A percentile compares a stretch with the other conserved stretches of the same genome.
Evolutionary conservation across 179 eudicot species (phyloP).

Genomic region (Silene vulgaris): DNA sequence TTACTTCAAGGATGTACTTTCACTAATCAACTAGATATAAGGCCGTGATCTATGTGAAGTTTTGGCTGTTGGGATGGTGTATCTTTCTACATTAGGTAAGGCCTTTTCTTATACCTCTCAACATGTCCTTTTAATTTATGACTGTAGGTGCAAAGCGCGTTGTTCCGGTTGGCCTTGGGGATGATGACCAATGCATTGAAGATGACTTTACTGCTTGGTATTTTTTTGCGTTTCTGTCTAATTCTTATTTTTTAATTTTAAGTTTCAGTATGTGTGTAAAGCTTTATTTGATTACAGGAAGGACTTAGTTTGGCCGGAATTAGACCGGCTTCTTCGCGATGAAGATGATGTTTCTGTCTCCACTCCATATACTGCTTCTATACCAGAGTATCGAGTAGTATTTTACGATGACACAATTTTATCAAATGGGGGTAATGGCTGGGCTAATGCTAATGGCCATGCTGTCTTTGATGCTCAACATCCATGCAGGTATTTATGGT

Average conservation of each 20-base stretch:
- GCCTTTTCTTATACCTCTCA: not conserved
- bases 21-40: not conserved
- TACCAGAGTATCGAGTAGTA: constrained; percentile 72
- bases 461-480: constrained; percentile 78
- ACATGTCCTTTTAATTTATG: not conserved
- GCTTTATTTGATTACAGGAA: constrained; percentile 49
- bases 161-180: constrained; percentile 81
- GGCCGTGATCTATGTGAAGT: not conserved
- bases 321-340: constrained; percentile 68
- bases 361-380: constrained; percentile 90
- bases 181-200: constrained; percentile 95
- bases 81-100: not conserved
- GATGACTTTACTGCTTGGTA: constrained; percentile 97
- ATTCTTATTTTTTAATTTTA: not conserved
- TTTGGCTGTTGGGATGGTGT: not conserved
- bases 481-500: constrained; percentile 65
- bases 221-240: not conserved
- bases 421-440: constrained; percentile 37
- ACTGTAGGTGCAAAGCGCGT: constrained; percentile 75
- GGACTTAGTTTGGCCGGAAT: constrained; percentile 85
- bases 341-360: constrained; percentile 69
- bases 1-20: too few relatives aligned
- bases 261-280: not conserved
- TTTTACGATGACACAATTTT: constrained; percentile 42
- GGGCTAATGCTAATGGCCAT: constrained; percentile 73